Conservation (phyloP, 2,329 filamentous ascomycete species). For the Trichoderma gracile region DNA sequence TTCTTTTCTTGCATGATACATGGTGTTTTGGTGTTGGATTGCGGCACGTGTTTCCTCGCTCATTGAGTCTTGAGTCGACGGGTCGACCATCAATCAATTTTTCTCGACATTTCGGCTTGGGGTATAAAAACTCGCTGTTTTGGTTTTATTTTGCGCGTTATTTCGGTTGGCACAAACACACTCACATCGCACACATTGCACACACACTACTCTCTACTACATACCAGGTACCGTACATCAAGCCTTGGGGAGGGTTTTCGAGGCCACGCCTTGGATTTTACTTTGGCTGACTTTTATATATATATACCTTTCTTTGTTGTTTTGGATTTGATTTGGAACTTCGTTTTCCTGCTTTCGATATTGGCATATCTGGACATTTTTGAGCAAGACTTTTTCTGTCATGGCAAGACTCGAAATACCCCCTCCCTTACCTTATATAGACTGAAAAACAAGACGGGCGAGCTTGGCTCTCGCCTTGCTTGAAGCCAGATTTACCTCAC, state of each 20-base stretch:
- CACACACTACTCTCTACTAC: background rate
- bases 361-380: slow-evolving; percentile 9
- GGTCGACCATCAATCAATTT: slow-evolving; percentile 28
- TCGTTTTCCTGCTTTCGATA: slow-evolving; percentile 7
- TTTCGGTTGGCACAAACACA: slow-evolving; percentile 32
- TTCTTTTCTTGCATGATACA: slow-evolving; percentile 27
- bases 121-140: slow-evolving; percentile 33
- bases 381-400: slow-evolving; percentile 29
- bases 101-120: slow-evolving; percentile 27
- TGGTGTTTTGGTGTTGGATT: slow-evolving; percentile 30
- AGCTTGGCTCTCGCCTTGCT: slow-evolving; percentile 33
- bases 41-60: slow-evolving; percentile 27
- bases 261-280: slow-evolving; percentile 32
- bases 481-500: slow-evolving; percentile 32
- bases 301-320: slow-evolving; percentile 23
- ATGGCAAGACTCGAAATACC: slow-evolving; percentile 40
- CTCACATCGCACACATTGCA: background rate
- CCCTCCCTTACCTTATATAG: slow-evolving; percentile 34
- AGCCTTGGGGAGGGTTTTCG: slow-evolving; percentile 30
- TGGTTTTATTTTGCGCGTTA: slow-evolving; percentile 28
- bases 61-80: slow-evolving; percentile 30
- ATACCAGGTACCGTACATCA: slow-evolving; percentile 10
- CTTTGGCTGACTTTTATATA: slow-evolving; percentile 32
- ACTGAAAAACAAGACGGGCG: slow-evolving; percentile 36
- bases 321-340: slow-evolving; percentile 8